Conservation (phyloP, 768 basidiomycete genomes). For the Candolleomyces eurysporus region DNA sequence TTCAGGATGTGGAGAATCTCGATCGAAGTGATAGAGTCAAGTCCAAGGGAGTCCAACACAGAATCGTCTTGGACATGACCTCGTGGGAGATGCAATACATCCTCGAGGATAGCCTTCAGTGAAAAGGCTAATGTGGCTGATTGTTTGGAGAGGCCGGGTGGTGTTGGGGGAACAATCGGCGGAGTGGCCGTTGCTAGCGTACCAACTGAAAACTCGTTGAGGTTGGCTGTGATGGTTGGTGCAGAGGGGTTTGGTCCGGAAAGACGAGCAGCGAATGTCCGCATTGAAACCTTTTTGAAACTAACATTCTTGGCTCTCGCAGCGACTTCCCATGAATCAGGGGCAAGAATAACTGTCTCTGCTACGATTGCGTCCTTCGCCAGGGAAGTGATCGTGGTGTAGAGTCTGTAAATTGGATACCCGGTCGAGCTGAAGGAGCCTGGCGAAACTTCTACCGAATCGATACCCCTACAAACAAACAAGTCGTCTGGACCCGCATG, state of each 20-base stretch:
- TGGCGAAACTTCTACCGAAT: slow-evolving; percentile 38
- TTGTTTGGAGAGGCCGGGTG: too few relatives aligned
- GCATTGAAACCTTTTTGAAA: slow-evolving; percentile 54
- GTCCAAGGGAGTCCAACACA: slow-evolving; percentile 50
- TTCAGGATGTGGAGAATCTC: slow-evolving; percentile 51
- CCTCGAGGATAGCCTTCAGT: slow-evolving; percentile 40
- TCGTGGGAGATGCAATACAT: slow-evolving; percentile 41
- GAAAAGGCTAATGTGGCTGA: slow-evolving; percentile 21
- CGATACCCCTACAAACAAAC: slow-evolving; percentile 47
- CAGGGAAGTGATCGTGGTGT: slow-evolving; percentile 9
- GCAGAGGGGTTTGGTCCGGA: not conserved
- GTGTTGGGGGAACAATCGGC: slow-evolving; percentile 20
- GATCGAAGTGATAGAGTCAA: slow-evolving; percentile 66
- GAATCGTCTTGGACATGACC: slow-evolving; percentile 41
- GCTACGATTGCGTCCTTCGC: slow-evolving; percentile 17
- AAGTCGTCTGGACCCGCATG: not conserved
- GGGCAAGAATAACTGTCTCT: slow-evolving; percentile 44
- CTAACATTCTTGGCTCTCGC: slow-evolving; percentile 56
- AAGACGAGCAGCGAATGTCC: not conserved
- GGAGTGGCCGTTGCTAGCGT: not conserved
- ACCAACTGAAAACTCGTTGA: slow-evolving; percentile 14
- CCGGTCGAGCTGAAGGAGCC: slow-evolving; percentile 48
- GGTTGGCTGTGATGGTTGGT: slow-evolving; percentile 7
- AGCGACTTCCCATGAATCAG: slow-evolving; percentile 44
- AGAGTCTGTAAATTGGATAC: slow-evolving; percentile 35